These are phyloP conservation scores for Oldenlandia corymbosa DNA, from an alignment of 257 asterid genomes.

Conservation along the genomic window DNA sequence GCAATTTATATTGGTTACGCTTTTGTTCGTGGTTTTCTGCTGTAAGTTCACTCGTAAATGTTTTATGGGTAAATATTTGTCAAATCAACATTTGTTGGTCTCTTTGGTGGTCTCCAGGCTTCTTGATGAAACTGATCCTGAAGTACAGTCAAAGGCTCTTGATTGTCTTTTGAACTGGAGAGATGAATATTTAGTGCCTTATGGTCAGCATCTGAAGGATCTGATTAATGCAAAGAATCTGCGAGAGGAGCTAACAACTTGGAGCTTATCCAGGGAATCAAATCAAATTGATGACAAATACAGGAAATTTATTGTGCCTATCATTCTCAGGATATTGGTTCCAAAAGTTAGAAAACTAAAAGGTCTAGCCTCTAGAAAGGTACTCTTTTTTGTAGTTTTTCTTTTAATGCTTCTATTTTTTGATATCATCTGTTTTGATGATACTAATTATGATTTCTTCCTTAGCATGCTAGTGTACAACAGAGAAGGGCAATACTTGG, in stretches of 20 bases:
- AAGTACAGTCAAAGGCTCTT: conserved; percentile 72
- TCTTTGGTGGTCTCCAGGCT: conserved; percentile 41
- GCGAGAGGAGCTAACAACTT: conserved; percentile 78
- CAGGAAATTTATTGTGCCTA: conserved; percentile 63
- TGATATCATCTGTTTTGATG: conserved; percentile 15
- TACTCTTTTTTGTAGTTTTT: conserved; percentile 18
- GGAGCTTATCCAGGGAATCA: conserved; percentile 77
- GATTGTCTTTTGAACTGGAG: conserved; percentile 90
- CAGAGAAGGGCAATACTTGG: conserved; percentile 83
- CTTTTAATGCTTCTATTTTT: conserved; percentile 5
- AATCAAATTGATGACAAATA: conserved; percentile 52
- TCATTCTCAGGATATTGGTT: conserved; percentile 59
- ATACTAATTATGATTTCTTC: conserved; percentile 19
- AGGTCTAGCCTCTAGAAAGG: conserved; percentile 77
- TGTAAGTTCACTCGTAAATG: background rate
- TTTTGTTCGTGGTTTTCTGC: background rate
- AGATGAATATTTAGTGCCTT: conserved; percentile 72
- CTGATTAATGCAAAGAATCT: conserved; percentile 53
- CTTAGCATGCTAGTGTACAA: conserved; percentile 59
- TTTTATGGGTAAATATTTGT: background rate
- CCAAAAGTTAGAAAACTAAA: conserved; percentile 82
- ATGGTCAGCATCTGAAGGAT: conserved; percentile 61
- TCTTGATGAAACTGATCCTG: conserved; percentile 81
- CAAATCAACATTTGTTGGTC: conserved; percentile 3
- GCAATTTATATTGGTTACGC: background rate